Percentiles rank a stretch among this genome's conserved stretches.
Evolutionary conservation across 805 yeast genomes (phyloP).

Genomic region (Nakazawaea pomicola): DNA sequence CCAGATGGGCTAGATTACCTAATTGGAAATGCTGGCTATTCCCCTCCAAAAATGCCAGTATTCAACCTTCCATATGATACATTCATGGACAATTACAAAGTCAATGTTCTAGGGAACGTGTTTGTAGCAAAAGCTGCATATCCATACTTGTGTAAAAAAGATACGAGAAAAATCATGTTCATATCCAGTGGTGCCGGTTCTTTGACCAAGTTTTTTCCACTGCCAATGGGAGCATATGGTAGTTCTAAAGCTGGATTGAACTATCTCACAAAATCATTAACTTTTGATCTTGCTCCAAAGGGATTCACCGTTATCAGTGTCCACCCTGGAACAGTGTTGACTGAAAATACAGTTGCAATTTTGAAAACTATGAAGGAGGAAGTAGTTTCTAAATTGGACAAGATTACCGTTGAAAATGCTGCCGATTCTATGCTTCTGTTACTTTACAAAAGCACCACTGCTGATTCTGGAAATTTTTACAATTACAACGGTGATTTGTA

Average conservation of each 20-base stretch:
- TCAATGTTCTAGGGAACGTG: background rate
- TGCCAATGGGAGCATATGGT: conserved; percentile 23
- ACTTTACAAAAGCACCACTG: background rate
- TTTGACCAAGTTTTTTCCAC: conserved; percentile 19
- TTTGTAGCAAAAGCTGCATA: conserved; percentile 15
- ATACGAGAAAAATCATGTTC: conserved; percentile 24
- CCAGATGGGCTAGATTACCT: background rate
- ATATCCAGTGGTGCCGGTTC: conserved; percentile 27
- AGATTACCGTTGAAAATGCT: too few relatives aligned
- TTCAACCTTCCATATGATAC: background rate
- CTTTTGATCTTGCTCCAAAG: conserved; percentile 22
- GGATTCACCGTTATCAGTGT: conserved; percentile 23
- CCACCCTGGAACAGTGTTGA: conserved; percentile 31
- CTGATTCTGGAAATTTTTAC: background rate
- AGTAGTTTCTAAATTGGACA: too few relatives aligned
- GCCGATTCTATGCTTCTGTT: background rate
- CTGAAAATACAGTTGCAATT: conserved; percentile 9
- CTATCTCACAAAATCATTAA: conserved; percentile 21
- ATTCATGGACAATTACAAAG: background rate
- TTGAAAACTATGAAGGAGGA: background rate
- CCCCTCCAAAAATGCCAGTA: background rate
- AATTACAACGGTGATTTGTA: background rate
- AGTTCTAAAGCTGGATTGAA: conserved; percentile 34
- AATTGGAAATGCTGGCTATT: background rate
- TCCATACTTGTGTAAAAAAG: conserved; percentile 22